Base-by-base conservation (phyloP, 2,329 filamentous ascomycete genomes). In the Sporothrix brasiliensis region DNA sequence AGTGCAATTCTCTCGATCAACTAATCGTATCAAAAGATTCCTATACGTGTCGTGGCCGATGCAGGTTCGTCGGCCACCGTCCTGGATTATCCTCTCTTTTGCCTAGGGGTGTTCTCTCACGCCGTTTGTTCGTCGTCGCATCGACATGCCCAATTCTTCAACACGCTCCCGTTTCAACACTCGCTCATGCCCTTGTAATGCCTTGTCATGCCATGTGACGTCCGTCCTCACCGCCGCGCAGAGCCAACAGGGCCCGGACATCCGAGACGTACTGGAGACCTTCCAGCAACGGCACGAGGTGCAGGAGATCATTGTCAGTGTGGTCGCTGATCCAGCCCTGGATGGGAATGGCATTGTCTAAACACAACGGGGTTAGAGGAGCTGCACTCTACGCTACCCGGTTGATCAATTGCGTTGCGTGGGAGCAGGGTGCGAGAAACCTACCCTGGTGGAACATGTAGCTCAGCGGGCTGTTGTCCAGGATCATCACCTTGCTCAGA, bases 241-340 rank as follows among this genome's bases (percentile, higher is more conserved):
- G 84, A 70, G 93, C 94, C 77, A 99, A 84, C 73, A 98, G 84
- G 65, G 95, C 94, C 76, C 95, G 88, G 72, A 99, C 94, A 81
- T 99, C 95, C 68, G 94, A 97, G 75, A 95, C 94, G 81, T 98
- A 97, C 82, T 98, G 95, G 77, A 99, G 82, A 21, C 93, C 95
- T 81, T 99, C 95, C 58, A 99, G 85, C 76, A 98, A 84, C 44
- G 95, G 95, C 71, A 99, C 89, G 72, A 99, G 85, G 80, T 98
- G 93, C 80, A 98, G 86, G 74, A 99, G 85, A 78, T 97, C 94
- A 79, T 94, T 95, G 81, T 99, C 95, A 34, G 95, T 98, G 27
- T 95, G 95, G 81, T 99, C 95, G 80, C 91, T 97, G 82, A 99
- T 98, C 95, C 95, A 99, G 77, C 95, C 95, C 83, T 98, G 94